A percentile compares a stretch with the other conserved stretches of the same genome.
Conservation (phyloP, 2,329 filamentous ascomycete species). For the Sporothrix euskadiensis region DNA sequence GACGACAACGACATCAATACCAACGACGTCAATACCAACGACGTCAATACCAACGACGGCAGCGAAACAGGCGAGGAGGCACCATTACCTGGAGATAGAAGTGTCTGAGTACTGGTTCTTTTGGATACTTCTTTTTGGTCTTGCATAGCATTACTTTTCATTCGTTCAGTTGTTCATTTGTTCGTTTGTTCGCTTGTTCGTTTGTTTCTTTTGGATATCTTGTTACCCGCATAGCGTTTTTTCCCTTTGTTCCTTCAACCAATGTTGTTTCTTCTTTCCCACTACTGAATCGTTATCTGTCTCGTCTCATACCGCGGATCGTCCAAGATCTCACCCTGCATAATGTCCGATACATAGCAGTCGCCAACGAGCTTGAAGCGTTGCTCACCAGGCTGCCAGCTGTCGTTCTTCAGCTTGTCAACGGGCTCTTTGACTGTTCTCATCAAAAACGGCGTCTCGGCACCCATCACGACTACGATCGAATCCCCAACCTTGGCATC, state of each 20-base stretch:
- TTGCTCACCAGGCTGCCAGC: not conserved
- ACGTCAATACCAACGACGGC: not conserved
- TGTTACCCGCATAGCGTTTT: not conserved
- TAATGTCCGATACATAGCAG: constrained; percentile 2
- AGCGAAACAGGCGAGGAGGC: not conserved
- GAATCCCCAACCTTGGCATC: not conserved
- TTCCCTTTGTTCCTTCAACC: not conserved
- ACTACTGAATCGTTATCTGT: not conserved
- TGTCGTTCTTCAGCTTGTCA: too few species aligned
- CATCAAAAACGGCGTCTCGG: constrained; percentile 16
- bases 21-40: not conserved
- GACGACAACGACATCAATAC: not conserved
- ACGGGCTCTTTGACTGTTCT: not conserved
- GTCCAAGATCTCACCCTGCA: constrained; percentile 2
- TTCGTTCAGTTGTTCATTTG: not conserved
- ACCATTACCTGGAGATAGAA: not conserved
- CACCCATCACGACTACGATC: not conserved
- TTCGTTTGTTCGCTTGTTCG: too few species aligned
- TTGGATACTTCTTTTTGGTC: not conserved
- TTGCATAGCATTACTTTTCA: not conserved
- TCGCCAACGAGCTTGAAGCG: constrained; percentile 14
- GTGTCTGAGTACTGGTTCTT: constrained; percentile 18
- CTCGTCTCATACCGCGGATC: not conserved
- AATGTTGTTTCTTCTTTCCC: not conserved
- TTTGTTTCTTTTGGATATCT: not conserved